These are phyloP conservation scores for Kwoniella botswanensis DNA, from an alignment of 768 basidiomycete genomes.

Conservation along the genomic window DNA sequence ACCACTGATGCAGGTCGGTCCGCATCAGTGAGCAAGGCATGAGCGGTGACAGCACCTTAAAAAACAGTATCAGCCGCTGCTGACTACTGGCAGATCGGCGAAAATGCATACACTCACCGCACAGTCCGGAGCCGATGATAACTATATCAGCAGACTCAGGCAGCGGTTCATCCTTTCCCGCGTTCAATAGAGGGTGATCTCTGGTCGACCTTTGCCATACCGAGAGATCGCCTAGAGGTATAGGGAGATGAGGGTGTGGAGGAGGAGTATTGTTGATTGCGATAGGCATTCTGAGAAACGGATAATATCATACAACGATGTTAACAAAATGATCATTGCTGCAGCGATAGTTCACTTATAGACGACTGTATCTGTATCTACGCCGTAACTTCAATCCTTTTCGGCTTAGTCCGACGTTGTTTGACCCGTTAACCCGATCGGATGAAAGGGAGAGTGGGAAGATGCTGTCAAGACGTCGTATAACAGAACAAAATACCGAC, in stretches of 20 bases:
- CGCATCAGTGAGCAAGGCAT: slow-evolving; percentile 31
- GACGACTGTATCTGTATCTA: no score
- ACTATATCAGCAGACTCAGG: slow-evolving; percentile 41
- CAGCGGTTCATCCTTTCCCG: slow-evolving; percentile 32
- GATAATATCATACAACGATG: background rate
- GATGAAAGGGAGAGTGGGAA: background rate
- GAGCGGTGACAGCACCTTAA: slow-evolving; percentile 35
- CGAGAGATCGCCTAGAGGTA: slow-evolving; percentile 35
- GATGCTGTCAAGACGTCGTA: background rate
- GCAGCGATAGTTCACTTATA: no score
- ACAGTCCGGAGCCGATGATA: slow-evolving; percentile 44
- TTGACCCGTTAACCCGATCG: slow-evolving; percentile 8
- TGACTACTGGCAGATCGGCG: background rate
- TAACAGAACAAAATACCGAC: no score
- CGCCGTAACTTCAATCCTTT: no score
- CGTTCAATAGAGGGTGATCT: slow-evolving; percentile 41
- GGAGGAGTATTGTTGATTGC: slow-evolving; percentile 20
- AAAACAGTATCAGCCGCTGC: background rate
- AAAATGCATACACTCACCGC: slow-evolving; percentile 28
- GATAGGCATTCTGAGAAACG: slow-evolving; percentile 32
- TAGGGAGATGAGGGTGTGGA: slow-evolving; percentile 37
- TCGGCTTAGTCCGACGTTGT: background rate
- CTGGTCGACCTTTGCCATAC: slow-evolving; percentile 38
- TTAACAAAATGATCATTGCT: no score
- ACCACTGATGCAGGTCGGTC: slow-evolving; percentile 60